Evolutionary conservation across 352 stramenopile genomes (phyloP), one percentile per base, ranked within the genome.

Genomic region (Pilasporangium apinafurcum): DNA sequence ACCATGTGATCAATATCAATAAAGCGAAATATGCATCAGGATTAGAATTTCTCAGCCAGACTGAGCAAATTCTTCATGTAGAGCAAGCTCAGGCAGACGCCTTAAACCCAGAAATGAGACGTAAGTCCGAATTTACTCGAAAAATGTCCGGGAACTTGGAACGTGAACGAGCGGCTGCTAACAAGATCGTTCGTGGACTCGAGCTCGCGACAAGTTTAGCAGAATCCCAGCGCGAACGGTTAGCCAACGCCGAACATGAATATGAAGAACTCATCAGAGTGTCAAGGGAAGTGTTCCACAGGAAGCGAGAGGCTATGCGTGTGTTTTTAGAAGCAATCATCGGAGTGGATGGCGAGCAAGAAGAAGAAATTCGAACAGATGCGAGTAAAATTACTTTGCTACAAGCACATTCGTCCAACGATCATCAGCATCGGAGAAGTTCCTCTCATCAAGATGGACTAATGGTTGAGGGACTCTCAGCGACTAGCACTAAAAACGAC

Each of bases 91-190:
- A 88, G 45, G 59, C 73, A 10, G 58, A 72, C 5, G 30, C 59
- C 12, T 28, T 88, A 8, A 57, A 78, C 7, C 73, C 72, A 3
- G 70, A 88, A 49, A 68, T 83, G 51, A 53, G 35, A 1, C 56
- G 63, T 21, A 69, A 72, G 30, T 56, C 68, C 0, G 68, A 68
- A 3, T 21, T 66, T 7, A 68, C 68, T 31, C 53, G 76, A 2
- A 49, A 45, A 16, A 83, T 86, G 73, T 88, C 73, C 3, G 76
- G 65, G 0, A 80, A 57, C 9, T 44, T 84, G n/a, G 72, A 88
- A 34, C 68, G 64, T 22, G 70, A 86, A 27, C 66, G 78, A 25
- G 53, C 83, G 6, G 37, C 53, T 9, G 40, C 62, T 1, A 66
- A 60, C 17, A 91, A 88, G 40, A 46, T 86, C 6, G 50, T 49